Conservation (phyloP, 2,329 filamentous ascomycete genomes). For the Alternaria novae-zelandiae region DNA sequence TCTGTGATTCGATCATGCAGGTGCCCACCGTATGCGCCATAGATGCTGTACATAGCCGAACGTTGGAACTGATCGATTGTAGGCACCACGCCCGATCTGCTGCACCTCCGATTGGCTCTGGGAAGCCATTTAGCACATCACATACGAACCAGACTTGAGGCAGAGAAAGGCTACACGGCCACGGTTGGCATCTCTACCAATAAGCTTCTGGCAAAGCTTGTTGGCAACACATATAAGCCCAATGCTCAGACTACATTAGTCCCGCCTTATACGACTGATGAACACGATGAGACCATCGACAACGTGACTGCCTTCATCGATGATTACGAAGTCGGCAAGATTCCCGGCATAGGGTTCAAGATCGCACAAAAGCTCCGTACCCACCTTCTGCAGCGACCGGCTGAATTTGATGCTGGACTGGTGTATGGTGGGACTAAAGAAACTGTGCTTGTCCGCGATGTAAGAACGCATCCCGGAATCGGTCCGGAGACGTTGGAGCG, state of each 20-base stretch:
- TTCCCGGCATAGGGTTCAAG: slow-evolving; percentile 87
- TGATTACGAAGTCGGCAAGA: slow-evolving; percentile 73
- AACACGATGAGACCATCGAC: slow-evolving; percentile 25
- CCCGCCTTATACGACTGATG: slow-evolving; percentile 60
- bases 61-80: slow-evolving; percentile 19
- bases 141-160: slow-evolving; percentile 74
- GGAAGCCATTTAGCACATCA: slow-evolving; percentile 82
- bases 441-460: slow-evolving; percentile 67
- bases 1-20: neutral
- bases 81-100: slow-evolving; percentile 42
- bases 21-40: slow-evolving; percentile 1
- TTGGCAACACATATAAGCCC: slow-evolving; percentile 84
- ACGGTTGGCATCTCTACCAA: slow-evolving; percentile 88
- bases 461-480: slow-evolving; percentile 69
- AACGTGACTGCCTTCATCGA: slow-evolving; percentile 76
- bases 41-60: neutral
- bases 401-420: slow-evolving; percentile 53
- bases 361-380: slow-evolving; percentile 72
- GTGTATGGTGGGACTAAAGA: slow-evolving; percentile 60
- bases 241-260: slow-evolving; percentile 84
- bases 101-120: slow-evolving; percentile 69
- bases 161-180: slow-evolving; percentile 81
- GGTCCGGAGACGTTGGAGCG: slow-evolving; percentile 69
- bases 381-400: slow-evolving; percentile 59
- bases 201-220: slow-evolving; percentile 85